A percentile compares a stretch with the other conserved stretches of the same genome.
Evolutionary conservation across 1,284 basidiomycete species (phyloP).

Genomic region (Afroboletus lepidellus): DNA sequence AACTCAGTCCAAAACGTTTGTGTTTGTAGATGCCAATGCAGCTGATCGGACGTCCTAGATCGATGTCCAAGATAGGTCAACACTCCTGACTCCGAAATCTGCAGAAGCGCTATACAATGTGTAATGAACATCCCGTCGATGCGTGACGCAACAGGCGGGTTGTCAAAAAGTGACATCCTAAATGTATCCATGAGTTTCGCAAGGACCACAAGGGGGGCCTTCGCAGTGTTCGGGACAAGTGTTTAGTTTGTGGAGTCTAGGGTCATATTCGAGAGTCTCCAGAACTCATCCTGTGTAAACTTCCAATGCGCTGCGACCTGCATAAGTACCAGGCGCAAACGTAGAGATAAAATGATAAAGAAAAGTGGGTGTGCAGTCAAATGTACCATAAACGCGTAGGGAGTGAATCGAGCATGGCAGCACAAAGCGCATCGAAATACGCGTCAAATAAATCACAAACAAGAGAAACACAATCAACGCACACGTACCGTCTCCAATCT

Average conservation of each 20-base stretch:
- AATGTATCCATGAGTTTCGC: conserved; percentile 29
- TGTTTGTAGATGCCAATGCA: conserved; percentile 6
- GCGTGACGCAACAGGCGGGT: conserved; percentile 37
- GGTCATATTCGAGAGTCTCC: conserved; percentile 28
- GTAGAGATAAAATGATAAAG: conserved; percentile 43
- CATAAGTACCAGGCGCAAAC: conserved; percentile 27
- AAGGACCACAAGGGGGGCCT: conserved; percentile 15
- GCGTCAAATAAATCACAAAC: conserved; percentile 40
- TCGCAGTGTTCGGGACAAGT: not conserved
- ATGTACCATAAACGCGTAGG: conserved; percentile 9
- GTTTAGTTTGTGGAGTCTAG: conserved; percentile 11
- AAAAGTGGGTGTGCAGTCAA: conserved; percentile 40
- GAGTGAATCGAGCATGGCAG: conserved; percentile 12
- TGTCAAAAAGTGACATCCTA: conserved; percentile 38
- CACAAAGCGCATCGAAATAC: conserved; percentile 44
- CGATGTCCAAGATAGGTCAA: conserved; percentile 25
- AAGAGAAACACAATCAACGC: not conserved
- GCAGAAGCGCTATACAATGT: conserved; percentile 43
- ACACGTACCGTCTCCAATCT: conserved; percentile 43
- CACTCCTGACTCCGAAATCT: conserved; percentile 43
- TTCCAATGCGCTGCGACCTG: conserved; percentile 24
- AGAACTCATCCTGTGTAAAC: conserved; percentile 32
- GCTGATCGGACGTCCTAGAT: conserved; percentile 7
- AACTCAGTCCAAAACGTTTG: conserved; percentile 24
- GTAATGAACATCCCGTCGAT: conserved; percentile 45